A percentile compares a stretch with the other conserved stretches of the same genome.
phyloP scores from a whole-genome alignment of 2,329 filamentous ascomycete genomes.

The Phyllosticta citriasiana region DNA sequence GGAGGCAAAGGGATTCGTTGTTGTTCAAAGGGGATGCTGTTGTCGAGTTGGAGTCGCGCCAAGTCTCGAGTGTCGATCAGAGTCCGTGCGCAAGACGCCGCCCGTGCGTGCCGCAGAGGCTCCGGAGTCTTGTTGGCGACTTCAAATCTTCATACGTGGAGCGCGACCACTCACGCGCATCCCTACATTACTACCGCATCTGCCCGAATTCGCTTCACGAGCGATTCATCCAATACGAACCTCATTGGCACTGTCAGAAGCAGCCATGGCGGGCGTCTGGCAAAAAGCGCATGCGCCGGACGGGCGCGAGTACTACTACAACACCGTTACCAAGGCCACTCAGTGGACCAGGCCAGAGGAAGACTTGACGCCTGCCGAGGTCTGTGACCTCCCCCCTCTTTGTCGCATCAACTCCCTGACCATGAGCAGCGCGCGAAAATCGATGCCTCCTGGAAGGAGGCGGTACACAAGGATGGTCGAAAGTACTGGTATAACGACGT shows the following conservation, averaged over 20 bases:
- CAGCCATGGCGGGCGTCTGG: constrained; percentile 50
- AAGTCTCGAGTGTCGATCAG: background rate
- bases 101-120: background rate
- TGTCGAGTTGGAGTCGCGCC: background rate
- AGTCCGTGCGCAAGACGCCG: background rate
- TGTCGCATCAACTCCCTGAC: constrained; percentile 15
- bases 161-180: background rate
- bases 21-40: background rate
- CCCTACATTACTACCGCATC: background rate
- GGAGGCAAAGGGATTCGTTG: background rate
- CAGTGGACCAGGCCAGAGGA: constrained; percentile 93
- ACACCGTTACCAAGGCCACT: constrained; percentile 72
- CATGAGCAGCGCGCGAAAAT: constrained; percentile 61
- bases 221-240: background rate
- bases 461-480: constrained; percentile 72
- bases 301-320: constrained; percentile 86
- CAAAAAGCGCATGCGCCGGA: constrained; percentile 72
- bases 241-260: background rate
- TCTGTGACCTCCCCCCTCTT: constrained; percentile 26
- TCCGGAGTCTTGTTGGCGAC: background rate
- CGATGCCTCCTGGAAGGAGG: constrained; percentile 86
- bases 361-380: constrained; percentile 74
- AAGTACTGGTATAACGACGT: constrained; percentile 93
- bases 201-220: background rate
- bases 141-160: background rate